Base-by-base conservation (phyloP, 2,329 filamentous ascomycete species). In the Ascochyta clinopodiicola region DNA sequence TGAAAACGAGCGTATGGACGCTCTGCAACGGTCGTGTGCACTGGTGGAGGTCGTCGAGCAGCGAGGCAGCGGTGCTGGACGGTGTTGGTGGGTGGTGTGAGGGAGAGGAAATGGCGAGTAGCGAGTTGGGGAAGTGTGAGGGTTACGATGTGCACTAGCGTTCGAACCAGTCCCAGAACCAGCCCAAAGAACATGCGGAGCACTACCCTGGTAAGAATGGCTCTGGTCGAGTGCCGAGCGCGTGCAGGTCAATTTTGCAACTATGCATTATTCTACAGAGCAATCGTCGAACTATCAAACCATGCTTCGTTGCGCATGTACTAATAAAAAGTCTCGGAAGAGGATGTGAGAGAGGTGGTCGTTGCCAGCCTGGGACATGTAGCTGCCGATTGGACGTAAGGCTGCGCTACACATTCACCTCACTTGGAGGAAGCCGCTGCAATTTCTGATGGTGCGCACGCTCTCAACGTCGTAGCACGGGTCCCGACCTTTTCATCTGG, bases 71-170 rank as follows among this genome's bases (percentile, higher is more conserved):
- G 37, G 34, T 44, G 55, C 54, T 29, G 48, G 22, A 2, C 13
- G 31, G 29, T 17, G 15, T 38, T 44, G 38, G 54, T 44, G 24
- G 37, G 25, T 34, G 43, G 35, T 32, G 54, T 48, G 54, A 13
- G 38, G 34, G 51, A 48, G 37, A 52, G 52, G 52, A 56, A 56
- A 45, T 37, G 52, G 52, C 52, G 46, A 46, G 52, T 8, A 49
- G 45, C 51, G 51, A 54, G 31, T 38, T 51, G 52, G 46, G 52
- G 45, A 46, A 53, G 50, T 38, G 52, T 50, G 47, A 50, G 52
- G 39, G 46, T 51, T 40, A 47, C 52, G 52, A 44, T 50, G 17
- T 22, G 43, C 52, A 51, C 46, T 56, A 56, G 47, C 46, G 47
- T 19, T 47, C 17, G 43, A 44, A 45, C 52, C 42, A 40, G 36